phyloP scores from a whole-genome alignment of 345 rosid species.

The Balakata baccata region DNA sequence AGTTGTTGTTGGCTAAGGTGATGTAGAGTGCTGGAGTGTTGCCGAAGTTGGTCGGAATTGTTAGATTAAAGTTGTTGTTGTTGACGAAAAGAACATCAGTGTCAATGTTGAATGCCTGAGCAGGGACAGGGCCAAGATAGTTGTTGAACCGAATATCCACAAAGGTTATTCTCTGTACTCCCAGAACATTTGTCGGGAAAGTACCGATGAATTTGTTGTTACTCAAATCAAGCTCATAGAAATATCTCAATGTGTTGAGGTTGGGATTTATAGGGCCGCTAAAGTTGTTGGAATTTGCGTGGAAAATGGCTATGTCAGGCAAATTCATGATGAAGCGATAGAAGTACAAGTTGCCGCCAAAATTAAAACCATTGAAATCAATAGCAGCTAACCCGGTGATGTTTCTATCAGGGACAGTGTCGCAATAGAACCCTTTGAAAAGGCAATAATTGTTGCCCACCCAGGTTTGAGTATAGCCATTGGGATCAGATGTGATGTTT shows the following conservation, averaged over 20 bases:
- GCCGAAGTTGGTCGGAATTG: constrained; percentile 26
- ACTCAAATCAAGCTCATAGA: constrained; percentile 32
- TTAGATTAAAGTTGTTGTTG: constrained; percentile 20
- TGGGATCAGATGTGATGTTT: constrained; percentile 31
- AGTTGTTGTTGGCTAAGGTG: constrained; percentile 29
- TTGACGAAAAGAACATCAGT: constrained; percentile 30
- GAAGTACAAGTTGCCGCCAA: constrained; percentile 25
- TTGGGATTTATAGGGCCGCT: constrained; percentile 9
- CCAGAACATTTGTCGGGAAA: constrained; percentile 24
- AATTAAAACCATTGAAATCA: constrained; percentile 37
- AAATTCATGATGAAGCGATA: constrained; percentile 27
- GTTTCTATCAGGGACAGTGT: constrained; percentile 23
- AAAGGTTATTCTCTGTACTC: constrained; percentile 17
- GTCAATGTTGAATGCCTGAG: constrained; percentile 24
- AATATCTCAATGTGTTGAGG: constrained; percentile 13
- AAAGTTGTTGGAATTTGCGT: constrained; percentile 41
- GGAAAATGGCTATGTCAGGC: constrained; percentile 38
- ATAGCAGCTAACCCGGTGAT: constrained; percentile 21
- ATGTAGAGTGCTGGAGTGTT: constrained; percentile 28
- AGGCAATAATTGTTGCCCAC: constrained; percentile 30
- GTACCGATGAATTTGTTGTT: constrained; percentile 26
- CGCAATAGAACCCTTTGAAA: constrained; percentile 36
- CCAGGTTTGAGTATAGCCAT: constrained; percentile 22
- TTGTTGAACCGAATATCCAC: constrained; percentile 30
- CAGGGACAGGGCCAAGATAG: constrained; percentile 21